Evolutionary conservation across 352 stramenopile species (phyloP), one percentile per base, ranked within the genome.

Genomic region (Globisporangium polare): DNA sequence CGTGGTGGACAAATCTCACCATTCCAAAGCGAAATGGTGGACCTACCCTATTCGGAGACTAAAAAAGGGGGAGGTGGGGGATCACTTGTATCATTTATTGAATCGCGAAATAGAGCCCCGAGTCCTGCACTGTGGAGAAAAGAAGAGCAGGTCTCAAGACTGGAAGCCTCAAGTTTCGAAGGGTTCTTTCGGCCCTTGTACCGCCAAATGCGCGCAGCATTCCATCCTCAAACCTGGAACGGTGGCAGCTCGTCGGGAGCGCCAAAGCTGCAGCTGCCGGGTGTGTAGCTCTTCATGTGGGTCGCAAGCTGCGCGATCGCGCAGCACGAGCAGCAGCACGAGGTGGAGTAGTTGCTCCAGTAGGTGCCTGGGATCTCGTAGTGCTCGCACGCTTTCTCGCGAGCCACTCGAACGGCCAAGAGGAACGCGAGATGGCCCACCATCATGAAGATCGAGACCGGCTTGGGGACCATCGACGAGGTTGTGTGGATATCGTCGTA

Each of bases 231-330:
- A 3, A 39, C 33, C 12, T 13, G 33, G 33, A n/a, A 73, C 17
- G 61, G 29, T 18, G 65, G 62, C 12, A 77, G 55, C 24, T 58
- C 54, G 26, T 67, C 31, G 5, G 55, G 67, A 1, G 3, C 41
- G 3, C 9, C n/a, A 17, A 71, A 74, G 15, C 58, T 61, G 43
- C 67, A 74, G 8, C 57, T 52, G 7, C 67, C 57, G 0, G 60
- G 63, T 41, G 17, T 69, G 50, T 74, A 77, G 56, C 63, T 68
- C 43, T 69, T 62, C 43, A 66, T 46, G n/a, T 77, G 70, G 29
- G 70, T 74, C 29, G 70, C 67, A 18, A 77, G 67, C 33, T 74
- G 64, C 2, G 70, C 70, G 42, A 74, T 67, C 26, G 61, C 57
- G 37, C 70, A 77, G 49, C 59, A 72, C n/a, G 52, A 52, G 39